Conservation (phyloP, 2,329 filamentous ascomycete genomes). For the Sporothrix pallida region DNA sequence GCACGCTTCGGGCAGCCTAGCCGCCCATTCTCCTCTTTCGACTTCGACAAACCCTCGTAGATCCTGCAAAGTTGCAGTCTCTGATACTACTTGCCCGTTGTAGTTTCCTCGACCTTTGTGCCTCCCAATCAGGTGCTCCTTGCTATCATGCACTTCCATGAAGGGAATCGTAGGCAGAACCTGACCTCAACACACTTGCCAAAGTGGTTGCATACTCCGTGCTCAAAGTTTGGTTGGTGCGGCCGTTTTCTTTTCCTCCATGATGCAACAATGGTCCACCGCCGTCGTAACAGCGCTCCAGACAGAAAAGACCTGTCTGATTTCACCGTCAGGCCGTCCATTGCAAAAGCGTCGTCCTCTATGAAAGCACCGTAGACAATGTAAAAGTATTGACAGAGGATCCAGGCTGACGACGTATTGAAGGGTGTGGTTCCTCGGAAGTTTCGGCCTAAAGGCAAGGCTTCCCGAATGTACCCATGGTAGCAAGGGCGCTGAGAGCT, state of each 20-base stretch:
- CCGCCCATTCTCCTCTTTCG: too few relatives aligned
- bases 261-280: conserved; percentile 16
- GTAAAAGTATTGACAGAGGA: neutral
- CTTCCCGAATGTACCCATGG: neutral
- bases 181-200: neutral
- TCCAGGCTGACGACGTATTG: neutral
- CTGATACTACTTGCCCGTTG: neutral
- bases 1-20: too few relatives aligned
- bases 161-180: neutral
- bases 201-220: neutral
- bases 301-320: neutral
- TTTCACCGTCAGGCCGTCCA: neutral
- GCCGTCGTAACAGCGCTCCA: neutral
- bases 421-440: conserved; percentile 2
- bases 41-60: too few relatives aligned
- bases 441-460: neutral
- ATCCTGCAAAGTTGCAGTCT: neutral
- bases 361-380: too few relatives aligned
- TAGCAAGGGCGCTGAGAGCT: neutral
- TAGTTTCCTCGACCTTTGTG: neutral
- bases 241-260: neutral
- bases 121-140: too few relatives aligned
- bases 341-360: neutral
- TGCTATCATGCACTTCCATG: neutral
- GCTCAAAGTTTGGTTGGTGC: neutral